Percentiles rank a stretch among this genome's conserved stretches.
These are phyloP conservation scores for Hymenoscyphus repandus DNA, from an alignment of 2,329 filamentous ascomycete genomes.

Conservation along the genomic window DNA sequence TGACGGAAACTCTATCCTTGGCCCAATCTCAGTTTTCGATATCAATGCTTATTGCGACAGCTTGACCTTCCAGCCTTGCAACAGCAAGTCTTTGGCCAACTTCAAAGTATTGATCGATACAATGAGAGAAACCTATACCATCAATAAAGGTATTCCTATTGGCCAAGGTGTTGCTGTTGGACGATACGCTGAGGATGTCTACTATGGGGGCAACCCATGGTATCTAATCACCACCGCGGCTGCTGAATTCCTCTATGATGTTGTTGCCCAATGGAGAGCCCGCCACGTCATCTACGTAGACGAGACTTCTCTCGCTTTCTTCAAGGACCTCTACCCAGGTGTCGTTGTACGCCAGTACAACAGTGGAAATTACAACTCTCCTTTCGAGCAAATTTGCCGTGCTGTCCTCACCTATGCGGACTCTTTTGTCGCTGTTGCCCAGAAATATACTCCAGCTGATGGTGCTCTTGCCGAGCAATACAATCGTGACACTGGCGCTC, in stretches of 20 bases:
- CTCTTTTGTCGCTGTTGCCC: constrained; percentile 44
- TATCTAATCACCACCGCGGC: constrained; percentile 70
- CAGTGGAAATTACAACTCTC: constrained; percentile 50
- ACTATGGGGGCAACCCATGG: constrained; percentile 77
- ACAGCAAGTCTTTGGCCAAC: constrained; percentile 58
- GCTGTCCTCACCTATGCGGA: constrained; percentile 60
- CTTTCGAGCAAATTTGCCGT: constrained; percentile 43
- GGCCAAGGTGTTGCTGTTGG: constrained; percentile 61
- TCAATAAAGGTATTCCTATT: constrained; percentile 60
- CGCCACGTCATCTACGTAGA: constrained; percentile 59
- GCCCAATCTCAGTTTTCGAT: constrained; percentile 64
- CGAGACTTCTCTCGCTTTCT: constrained; percentile 62
- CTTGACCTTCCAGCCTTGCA: constrained; percentile 64
- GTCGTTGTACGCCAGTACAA: constrained; percentile 59
- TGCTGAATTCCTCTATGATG: constrained; percentile 75
- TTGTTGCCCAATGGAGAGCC: constrained; percentile 64
- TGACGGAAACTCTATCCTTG: constrained; percentile 66
- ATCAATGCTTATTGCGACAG: constrained; percentile 61
- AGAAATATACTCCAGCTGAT: constrained; percentile 46
- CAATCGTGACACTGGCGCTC: constrained; percentile 45
- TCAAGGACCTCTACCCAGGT: constrained; percentile 56
- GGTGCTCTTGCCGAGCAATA: constrained; percentile 66
- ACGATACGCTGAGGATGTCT: constrained; percentile 66
- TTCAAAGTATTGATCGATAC: constrained; percentile 70
- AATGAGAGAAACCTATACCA: constrained; percentile 59